phyloP scores from a whole-genome alignment of 2,329 filamentous ascomycete genomes.

The Xylariaceae sp. region DNA sequence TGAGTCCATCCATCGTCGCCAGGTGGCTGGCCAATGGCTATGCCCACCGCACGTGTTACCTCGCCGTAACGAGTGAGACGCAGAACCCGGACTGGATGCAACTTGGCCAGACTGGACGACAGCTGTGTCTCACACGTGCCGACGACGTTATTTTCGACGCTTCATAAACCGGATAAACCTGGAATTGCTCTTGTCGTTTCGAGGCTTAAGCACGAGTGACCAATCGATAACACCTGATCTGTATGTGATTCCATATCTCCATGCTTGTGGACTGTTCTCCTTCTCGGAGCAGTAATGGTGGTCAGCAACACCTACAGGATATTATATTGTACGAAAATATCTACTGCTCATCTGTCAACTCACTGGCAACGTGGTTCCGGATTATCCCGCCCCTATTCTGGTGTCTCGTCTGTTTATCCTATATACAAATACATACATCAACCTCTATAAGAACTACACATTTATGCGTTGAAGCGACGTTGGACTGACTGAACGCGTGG shows the following conservation, averaged over 20 bases:
- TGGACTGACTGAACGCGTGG: constrained; percentile 4
- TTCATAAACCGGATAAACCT: not conserved
- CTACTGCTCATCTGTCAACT: not conserved
- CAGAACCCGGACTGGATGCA: not conserved
- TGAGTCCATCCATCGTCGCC: not conserved
- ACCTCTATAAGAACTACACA: no score
- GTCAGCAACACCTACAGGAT: constrained; percentile 9
- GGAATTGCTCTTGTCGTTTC: constrained; percentile 12
- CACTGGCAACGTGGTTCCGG: not conserved
- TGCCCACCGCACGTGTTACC: not conserved
- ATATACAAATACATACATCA: no score
- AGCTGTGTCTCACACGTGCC: not conserved
- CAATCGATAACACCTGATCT: not conserved
- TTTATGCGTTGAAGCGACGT: not conserved
- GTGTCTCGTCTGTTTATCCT: not conserved
- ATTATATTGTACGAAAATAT: constrained; percentile 1
- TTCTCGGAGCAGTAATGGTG: constrained; percentile 7
- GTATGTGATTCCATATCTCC: not conserved
- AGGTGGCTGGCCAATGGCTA: not conserved
- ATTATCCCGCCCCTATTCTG: not conserved
- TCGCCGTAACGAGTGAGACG: not conserved
- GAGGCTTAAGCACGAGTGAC: constrained; percentile 9
- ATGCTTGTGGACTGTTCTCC: not conserved
- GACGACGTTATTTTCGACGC: not conserved
- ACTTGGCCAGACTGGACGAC: not conserved